Conservation (phyloP, 2,329 filamentous ascomycete genomes). For the Scleromitrula shiraiana region DNA sequence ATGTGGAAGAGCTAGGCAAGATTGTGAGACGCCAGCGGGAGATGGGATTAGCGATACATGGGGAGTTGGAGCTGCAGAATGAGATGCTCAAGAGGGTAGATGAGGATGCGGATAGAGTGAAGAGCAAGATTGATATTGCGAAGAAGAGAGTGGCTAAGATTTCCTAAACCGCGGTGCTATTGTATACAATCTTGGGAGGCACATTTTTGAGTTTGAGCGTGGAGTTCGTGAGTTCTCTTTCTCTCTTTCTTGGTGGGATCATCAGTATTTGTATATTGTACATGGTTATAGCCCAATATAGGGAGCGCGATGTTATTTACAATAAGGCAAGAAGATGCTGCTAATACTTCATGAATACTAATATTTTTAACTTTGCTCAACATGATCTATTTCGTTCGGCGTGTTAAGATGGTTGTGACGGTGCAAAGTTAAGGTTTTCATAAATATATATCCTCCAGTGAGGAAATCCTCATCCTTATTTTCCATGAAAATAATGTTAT, state of each 20-base stretch:
- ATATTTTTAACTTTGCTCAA: too few species aligned
- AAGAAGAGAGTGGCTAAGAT: conserved; percentile 65
- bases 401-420: too few species aligned
- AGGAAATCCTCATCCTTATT: too few species aligned
- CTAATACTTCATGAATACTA: too few species aligned
- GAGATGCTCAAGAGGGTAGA: conserved; percentile 61
- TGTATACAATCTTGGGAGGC: not conserved
- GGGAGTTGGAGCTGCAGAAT: conserved; percentile 65
- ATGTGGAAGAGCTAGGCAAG: conserved; percentile 58
- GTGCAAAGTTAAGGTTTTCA: too few species aligned
- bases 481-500: too few species aligned
- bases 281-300: not conserved
- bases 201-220: conserved; percentile 14
- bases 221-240: not conserved
- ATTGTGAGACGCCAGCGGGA: conserved; percentile 67
- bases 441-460: too few species aligned
- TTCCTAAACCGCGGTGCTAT: conserved; percentile 8
- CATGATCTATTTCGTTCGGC: too few species aligned
- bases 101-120: conserved; percentile 56
- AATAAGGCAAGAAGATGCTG: too few species aligned
- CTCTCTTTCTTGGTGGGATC: not conserved
- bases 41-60: conserved; percentile 68
- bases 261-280: not conserved
- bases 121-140: conserved; percentile 64
- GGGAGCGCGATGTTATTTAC: not conserved